Evolutionary conservation across 2,329 filamentous ascomycete genomes (phyloP).

Genomic region (Sporothrix humicola): DNA sequence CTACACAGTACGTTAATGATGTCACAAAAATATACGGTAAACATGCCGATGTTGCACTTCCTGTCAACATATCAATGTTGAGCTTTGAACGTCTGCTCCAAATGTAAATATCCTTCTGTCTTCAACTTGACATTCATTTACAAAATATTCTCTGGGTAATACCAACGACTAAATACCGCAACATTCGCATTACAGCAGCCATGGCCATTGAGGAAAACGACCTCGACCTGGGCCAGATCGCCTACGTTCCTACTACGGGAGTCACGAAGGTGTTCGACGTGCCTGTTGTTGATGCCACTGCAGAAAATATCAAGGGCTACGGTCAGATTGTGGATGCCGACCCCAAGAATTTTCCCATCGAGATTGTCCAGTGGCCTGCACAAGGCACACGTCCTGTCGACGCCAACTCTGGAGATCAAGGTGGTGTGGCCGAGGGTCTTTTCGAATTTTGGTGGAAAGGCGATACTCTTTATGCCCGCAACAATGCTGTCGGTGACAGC

Average conservation of each 20-base stretch:
- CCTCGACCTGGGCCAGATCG: constrained; percentile 16
- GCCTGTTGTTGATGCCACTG: neutral
- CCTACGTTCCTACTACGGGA: neutral
- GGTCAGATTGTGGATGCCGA: constrained; percentile 14
- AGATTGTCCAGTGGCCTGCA: constrained; percentile 7
- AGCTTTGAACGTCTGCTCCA: too few relatives aligned
- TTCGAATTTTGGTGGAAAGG: constrained; percentile 28
- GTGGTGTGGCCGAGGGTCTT: constrained; percentile 2
- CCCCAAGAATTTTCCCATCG: constrained; percentile 13
- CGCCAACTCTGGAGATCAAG: constrained; percentile 16
- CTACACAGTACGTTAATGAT: too few relatives aligned
- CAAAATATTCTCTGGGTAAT: too few relatives aligned
- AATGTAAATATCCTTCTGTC: too few relatives aligned
- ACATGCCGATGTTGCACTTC: neutral
- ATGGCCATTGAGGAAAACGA: neutral
- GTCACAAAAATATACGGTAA: too few relatives aligned
- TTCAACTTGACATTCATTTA: too few relatives aligned
- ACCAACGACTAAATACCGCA: too few relatives aligned
- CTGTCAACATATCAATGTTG: too few relatives aligned
- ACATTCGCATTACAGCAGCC: too few relatives aligned
- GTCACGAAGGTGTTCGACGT: constrained; percentile 1
- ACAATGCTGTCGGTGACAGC: constrained; percentile 24
- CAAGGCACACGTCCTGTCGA: constrained; percentile 8
- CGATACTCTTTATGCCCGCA: constrained; percentile 19
- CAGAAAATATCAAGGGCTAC: constrained; percentile 13